Evolutionary conservation across 805 yeast species (phyloP), one percentile per base, ranked within the genome.

Genomic region (Crinitomyces ghanaensis): DNA sequence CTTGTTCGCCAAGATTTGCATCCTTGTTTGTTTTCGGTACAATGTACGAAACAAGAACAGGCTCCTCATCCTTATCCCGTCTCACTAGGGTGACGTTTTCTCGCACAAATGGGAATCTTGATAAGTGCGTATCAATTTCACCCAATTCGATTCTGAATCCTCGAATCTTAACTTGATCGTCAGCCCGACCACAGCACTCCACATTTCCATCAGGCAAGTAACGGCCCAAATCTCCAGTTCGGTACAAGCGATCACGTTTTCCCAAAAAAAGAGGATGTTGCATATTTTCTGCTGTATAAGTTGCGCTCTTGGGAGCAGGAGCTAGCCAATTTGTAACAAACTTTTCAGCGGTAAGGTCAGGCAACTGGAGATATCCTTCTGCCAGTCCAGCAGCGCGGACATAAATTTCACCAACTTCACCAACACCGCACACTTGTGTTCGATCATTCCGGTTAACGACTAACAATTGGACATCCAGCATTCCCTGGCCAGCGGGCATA

Each of bases 141-240:
- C 99, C 99, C 36, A 91, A 67, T 61, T 91, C 99, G 43, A 91
- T 93, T 61, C 99, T 74, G 73, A 91, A 93, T 2, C 99, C 99
- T 63, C 99, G 76, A 45, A 91, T 91, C 59, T 91, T 91, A 40
- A 91, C 95, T 59, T 91, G 99, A 54, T 88, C 97, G 61, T 91
- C 99, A 18, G 98, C 98, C 56, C 99, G 74, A 39, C 99, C 99
- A 54, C 93, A 80, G 57, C 96, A 88, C 64, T 91, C 99, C 47
- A 91, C 85, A 61, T 91, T 83, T 37, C 98, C 99, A 52, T 86
- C 95, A 5, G 97, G 96, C 38, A 86, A 63, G 55, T 93, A 91
- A 47, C 98, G 74, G 35, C 98, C 99, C 44, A 91, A 66, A 59
- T 91, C 99, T 46, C 99, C 99, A 28, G 97, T 88, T 60, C 97